Base-by-base conservation (phyloP, 768 basidiomycete genomes). In the Mycena indigotica region DNA sequence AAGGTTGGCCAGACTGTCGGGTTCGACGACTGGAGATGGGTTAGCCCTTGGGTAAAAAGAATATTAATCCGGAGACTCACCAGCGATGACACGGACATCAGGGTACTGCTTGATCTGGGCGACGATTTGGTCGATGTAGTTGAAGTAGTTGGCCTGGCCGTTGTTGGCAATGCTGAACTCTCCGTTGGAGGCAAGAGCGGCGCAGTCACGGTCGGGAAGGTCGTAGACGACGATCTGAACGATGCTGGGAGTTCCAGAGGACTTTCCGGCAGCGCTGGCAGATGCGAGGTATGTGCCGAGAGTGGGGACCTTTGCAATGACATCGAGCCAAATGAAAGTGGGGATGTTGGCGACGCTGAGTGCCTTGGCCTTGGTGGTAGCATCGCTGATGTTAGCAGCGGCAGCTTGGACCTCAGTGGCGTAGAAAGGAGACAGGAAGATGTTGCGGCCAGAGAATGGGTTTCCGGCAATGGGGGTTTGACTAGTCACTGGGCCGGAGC, bases 1-100 rank as follows among this genome's bases (percentile, higher is more conserved):
- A 65, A 88, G 66, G 75, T 87, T 87, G 57, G 84, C 85, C 45
- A 88, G 73, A 39, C 84, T 85, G 69, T 87, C 86, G 59, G 86
- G 85, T 69, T 87, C 85, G 53, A 85, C 79, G 67, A 85, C 83
- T 63, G 45, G 3, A 54, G 32, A 51, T 2, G 6, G 17, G 15
- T 17, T 29, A 56, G 4, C 56, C 52, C 49, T 53, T 5, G 15
- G 5, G 6, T 8, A 23, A 21, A 35, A 8, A 17, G 32, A 35
- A 35, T 35, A 35, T 35, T n/a, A n/a, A n/a, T n/a, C n/a, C n/a
- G n/a, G n/a, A n/a, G n/a, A 28, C 44, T 48, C 28, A 63, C 61
- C 48, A 49, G 85, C 84, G 41, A 86, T 78, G 60, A 87, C 81
- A 52, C 82, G 80, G 61, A 85, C 84, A 63, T 81, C 77, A 46